A percentile compares a stretch with the other conserved stretches of the same genome.
Evolutionary conservation across 371 early-diverging fungal species (phyloP).

Genomic region (Circinella umbellata): DNA sequence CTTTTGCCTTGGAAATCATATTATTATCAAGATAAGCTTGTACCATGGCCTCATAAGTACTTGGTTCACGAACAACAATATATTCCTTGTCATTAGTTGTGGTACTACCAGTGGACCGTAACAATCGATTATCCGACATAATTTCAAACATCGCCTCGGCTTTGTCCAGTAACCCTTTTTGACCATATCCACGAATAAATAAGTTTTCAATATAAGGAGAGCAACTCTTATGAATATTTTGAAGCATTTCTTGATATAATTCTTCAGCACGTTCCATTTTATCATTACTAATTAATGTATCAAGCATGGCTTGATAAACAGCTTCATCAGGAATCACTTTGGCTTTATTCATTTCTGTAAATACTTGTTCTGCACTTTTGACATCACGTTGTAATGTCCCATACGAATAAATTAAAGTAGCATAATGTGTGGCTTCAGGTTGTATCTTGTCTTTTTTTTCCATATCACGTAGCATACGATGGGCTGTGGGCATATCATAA

Average conservation of each 20-base stretch:
- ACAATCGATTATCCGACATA: conserved; percentile 57
- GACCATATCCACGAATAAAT: conserved; percentile 66
- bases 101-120: not conserved
- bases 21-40: conserved; percentile 57
- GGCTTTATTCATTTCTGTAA: conserved; percentile 52
- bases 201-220: conserved; percentile 69
- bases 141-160: conserved; percentile 57
- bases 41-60: conserved; percentile 70
- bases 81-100: not conserved
- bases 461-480: conserved; percentile 58
- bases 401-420: conserved; percentile 65
- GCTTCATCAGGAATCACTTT: conserved; percentile 55
- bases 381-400: conserved; percentile 63
- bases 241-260: conserved; percentile 38
- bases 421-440: conserved; percentile 64
- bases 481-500: conserved; percentile 66
- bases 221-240: conserved; percentile 32
- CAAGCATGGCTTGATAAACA: conserved; percentile 66
- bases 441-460: conserved; percentile 43
- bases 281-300: conserved; percentile 56
- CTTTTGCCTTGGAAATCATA: conserved; percentile 48
- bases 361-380: conserved; percentile 53
- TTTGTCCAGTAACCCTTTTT: conserved; percentile 42
- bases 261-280: conserved; percentile 49
- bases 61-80: conserved; percentile 61